Conservation (phyloP, 805 yeast genomes). For the Zygotorulaspora sp. region DNA sequence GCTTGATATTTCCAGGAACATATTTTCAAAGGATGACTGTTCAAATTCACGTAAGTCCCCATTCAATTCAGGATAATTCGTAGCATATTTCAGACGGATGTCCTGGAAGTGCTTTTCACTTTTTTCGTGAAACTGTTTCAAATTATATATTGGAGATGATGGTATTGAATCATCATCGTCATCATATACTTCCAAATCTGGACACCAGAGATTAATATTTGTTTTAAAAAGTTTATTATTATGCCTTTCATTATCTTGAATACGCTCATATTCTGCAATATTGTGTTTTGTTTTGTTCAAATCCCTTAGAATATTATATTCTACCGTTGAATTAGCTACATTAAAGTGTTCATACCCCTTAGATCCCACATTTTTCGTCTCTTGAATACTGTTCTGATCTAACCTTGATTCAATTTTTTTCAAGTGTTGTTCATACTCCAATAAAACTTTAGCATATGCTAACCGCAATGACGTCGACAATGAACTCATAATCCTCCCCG, state of each 20-base stretch:
- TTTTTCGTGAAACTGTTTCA: conserved; percentile 56
- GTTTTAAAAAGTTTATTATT: conserved; percentile 35
- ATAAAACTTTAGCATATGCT: conserved; percentile 48
- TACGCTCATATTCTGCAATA: conserved; percentile 44
- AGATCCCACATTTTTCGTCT: neutral
- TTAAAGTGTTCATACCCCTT: too few species aligned
- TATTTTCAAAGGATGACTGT: conserved; percentile 35
- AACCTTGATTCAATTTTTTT: neutral
- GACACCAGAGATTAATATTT: conserved; percentile 44
- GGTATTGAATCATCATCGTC: conserved; percentile 37
- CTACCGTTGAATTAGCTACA: conserved; percentile 44
- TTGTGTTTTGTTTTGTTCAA: conserved; percentile 49
- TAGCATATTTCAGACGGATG: neutral
- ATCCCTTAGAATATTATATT: conserved; percentile 45
- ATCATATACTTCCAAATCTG: conserved; percentile 39
- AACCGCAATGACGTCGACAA: conserved; percentile 61
- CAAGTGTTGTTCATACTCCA: conserved; percentile 27
- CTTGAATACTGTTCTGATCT: neutral
- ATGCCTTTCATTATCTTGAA: conserved; percentile 41
- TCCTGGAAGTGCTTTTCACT: conserved; percentile 40
- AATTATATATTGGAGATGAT: conserved; percentile 48
- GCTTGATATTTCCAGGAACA: conserved; percentile 42
- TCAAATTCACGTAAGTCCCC: conserved; percentile 12
- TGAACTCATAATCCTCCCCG: conserved; percentile 67
- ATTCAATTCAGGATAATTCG: neutral